These are phyloP conservation scores for Polytolypa hystricis DNA, from an alignment of 2,329 filamentous ascomycete genomes.

Conservation along the genomic window DNA sequence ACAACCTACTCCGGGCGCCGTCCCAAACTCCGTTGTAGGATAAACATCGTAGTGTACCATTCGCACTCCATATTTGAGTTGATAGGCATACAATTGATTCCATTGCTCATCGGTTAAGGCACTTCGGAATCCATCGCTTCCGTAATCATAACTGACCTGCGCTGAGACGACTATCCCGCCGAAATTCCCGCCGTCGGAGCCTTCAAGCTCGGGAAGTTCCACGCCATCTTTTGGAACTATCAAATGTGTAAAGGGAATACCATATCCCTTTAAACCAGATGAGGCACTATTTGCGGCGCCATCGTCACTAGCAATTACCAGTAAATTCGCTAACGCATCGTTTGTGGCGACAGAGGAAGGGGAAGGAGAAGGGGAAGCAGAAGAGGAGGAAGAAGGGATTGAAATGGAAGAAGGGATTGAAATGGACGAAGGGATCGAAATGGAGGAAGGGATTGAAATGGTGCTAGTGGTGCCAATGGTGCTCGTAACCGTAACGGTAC, in stretches of 20 bases:
- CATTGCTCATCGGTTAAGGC: conserved; percentile 47
- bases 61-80: conserved; percentile 46
- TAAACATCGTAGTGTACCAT: conserved; percentile 51
- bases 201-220: conserved; percentile 42
- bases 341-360: conserved; percentile 11
- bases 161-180: conserved; percentile 47
- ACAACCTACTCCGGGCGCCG: conserved; percentile 33
- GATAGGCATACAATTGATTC: conserved; percentile 46
- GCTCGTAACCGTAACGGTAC: too few relatives aligned
- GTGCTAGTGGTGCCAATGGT: not conserved
- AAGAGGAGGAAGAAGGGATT: conserved; percentile 3
- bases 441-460: not conserved
- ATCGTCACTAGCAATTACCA: conserved; percentile 46
- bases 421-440: not conserved
- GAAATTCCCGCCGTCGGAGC: conserved; percentile 43
- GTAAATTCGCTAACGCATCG: conserved; percentile 31
- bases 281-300: conserved; percentile 39
- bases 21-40: conserved; percentile 42
- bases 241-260: conserved; percentile 47
- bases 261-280: conserved; percentile 49
- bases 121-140: conserved; percentile 35
- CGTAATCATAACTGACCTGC: conserved; percentile 46
- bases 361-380: conserved; percentile 17
- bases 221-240: conserved; percentile 44
- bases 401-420: not conserved